These are phyloP conservation scores for Porphyrellus sp. DNA, from an alignment of 1,284 basidiomycete species.

Conservation along the genomic window DNA sequence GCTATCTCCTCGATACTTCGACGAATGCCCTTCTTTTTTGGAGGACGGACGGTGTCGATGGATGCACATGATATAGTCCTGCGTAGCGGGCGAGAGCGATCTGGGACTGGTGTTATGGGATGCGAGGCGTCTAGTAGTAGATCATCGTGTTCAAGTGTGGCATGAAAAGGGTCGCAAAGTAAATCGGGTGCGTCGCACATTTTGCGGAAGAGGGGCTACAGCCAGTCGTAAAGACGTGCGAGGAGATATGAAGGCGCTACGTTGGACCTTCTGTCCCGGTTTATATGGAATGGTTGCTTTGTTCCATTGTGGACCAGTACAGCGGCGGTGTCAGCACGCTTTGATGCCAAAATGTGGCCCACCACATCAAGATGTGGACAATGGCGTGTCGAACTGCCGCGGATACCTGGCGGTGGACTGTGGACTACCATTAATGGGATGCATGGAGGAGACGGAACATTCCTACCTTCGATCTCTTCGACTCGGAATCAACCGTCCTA, in stretches of 20 bases:
- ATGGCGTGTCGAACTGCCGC: neutral
- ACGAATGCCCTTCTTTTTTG: slow-evolving; percentile 14
- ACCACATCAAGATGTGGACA: neutral
- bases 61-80: slow-evolving; percentile 23
- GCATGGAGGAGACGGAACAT: neutral
- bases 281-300: slow-evolving; percentile 10
- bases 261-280: neutral
- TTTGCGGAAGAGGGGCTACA: neutral
- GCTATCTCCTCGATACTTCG: slow-evolving; percentile 19
- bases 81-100: slow-evolving; percentile 7
- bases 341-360: slow-evolving; percentile 1
- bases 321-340: slow-evolving; percentile 4
- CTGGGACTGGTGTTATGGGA: slow-evolving; percentile 13
- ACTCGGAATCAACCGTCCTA: no score
- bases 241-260: neutral
- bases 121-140: neutral
- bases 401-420: neutral
- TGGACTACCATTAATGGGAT: neutral
- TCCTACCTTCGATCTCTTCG: neutral
- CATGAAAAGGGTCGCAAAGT: neutral
- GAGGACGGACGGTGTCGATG: slow-evolving; percentile 15
- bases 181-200: neutral
- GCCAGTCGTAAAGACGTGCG: neutral
- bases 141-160: neutral
- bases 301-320: slow-evolving; percentile 7